Evolutionary conservation across 805 yeast species (phyloP).

Genomic region (Wickerhamiella dianesei): DNA sequence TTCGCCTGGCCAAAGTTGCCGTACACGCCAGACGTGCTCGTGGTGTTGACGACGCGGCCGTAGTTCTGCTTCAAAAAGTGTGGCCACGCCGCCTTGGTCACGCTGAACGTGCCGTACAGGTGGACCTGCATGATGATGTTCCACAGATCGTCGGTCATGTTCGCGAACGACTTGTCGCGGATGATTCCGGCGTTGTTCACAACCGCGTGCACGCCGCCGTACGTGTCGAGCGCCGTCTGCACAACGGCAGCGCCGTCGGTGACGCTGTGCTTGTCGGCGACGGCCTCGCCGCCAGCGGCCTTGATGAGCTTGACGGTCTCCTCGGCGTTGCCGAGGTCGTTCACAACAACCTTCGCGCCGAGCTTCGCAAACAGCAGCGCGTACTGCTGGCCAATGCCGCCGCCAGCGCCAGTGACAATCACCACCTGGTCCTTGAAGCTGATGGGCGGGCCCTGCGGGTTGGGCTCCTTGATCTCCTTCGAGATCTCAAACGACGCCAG

Average conservation of each 20-base stretch:
- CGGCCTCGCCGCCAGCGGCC: constrained; percentile 63
- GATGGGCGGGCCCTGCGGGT: constrained; percentile 45
- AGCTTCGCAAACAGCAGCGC: constrained; percentile 73
- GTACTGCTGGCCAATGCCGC: constrained; percentile 86
- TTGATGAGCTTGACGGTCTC: constrained; percentile 62
- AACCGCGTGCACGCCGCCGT: constrained; percentile 73
- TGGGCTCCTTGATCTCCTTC: constrained; percentile 37
- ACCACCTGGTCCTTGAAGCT: constrained; percentile 75
- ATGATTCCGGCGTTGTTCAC: constrained; percentile 92
- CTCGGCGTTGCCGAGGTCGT: constrained; percentile 68
- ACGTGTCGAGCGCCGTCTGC: constrained; percentile 58
- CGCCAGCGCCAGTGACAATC: constrained; percentile 87
- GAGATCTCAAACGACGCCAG: constrained; percentile 41
- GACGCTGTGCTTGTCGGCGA: constrained; percentile 72
- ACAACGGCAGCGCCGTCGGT: constrained; percentile 66
- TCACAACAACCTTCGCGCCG: constrained; percentile 91
- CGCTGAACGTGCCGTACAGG: constrained; percentile 62
- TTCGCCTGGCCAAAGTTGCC: constrained; percentile 97
- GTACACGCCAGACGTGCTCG: constrained; percentile 93
- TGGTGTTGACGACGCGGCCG: constrained; percentile 75
- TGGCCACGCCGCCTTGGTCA: constrained; percentile 90
- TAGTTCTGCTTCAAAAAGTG: constrained; percentile 60
- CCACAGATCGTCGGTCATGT: constrained; percentile 82
- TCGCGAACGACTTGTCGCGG: constrained; percentile 74
- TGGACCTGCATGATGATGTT: constrained; percentile 66